Evolutionary conservation across 2,329 filamentous ascomycete species (phyloP).

Genomic region (Xylariales sp.): DNA sequence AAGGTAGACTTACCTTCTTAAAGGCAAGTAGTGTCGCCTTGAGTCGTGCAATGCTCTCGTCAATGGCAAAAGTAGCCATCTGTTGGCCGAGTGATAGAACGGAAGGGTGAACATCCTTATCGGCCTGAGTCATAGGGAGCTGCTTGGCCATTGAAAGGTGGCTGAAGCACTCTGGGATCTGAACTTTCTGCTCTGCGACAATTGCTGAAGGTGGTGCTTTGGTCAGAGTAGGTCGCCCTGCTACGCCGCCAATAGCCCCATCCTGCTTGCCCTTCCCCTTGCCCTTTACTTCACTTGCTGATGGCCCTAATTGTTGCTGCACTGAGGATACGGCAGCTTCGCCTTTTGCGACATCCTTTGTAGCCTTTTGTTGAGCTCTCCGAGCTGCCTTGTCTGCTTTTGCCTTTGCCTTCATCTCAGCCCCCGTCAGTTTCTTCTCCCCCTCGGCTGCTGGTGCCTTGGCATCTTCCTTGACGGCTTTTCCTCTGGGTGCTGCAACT

Average conservation of each 20-base stretch:
- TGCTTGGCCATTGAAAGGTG: conserved; percentile 69
- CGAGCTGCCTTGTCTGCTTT: conserved; percentile 90
- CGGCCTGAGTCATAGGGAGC: conserved; percentile 51
- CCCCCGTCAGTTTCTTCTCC: conserved; percentile 59
- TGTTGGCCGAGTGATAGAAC: conserved; percentile 84
- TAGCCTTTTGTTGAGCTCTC: conserved; percentile 65
- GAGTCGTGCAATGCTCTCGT: conserved; percentile 83
- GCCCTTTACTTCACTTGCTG: conserved; percentile 37
- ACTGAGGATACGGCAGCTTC: conserved; percentile 24
- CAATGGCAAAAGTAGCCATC: conserved; percentile 83
- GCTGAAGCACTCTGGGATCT: conserved; percentile 70
- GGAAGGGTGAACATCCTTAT: conserved; percentile 80
- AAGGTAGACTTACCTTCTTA: conserved; percentile 60
- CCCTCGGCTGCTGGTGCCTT: conserved; percentile 21
- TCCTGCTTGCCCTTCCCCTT: conserved; percentile 47
- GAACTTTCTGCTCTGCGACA: conserved; percentile 55
- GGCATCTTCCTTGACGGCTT: conserved; percentile 12
- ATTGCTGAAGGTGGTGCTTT: conserved; percentile 30
- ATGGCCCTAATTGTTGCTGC: conserved; percentile 31
- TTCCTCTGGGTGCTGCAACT: conserved; percentile 3
- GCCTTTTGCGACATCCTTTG: conserved; percentile 40
- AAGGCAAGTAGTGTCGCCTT: conserved; percentile 86
- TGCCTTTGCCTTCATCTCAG: conserved; percentile 81
- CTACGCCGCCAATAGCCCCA: conserved; percentile 24
- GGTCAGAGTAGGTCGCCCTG: conserved; percentile 21